Base-by-base conservation (phyloP, 2,329 filamentous ascomycete genomes). In the Ophiognomonia clavigignenti-juglandacearum region DNA sequence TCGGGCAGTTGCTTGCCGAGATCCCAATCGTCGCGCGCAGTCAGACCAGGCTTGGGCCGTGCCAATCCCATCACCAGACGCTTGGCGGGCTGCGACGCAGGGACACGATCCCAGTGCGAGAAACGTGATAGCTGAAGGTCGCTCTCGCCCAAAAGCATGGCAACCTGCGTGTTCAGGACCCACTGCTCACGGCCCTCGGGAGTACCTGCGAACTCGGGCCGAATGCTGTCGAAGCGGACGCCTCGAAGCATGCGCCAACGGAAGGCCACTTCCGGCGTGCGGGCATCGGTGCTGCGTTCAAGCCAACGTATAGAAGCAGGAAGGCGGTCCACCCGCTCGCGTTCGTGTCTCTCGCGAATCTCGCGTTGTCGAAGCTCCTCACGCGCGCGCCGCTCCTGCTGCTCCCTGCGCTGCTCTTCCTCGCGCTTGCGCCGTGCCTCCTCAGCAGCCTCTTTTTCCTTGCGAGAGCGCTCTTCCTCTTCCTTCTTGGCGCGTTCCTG, bases 151-250 rank as follows among this genome's bases (percentile, higher is more conserved):
- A 85, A 66, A 8, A 85, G 70, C 13, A 85, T 64, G 8, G 82
- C 81, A 41, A 77, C 80, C 47, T 84, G 77, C 3, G 76, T 79
- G 56, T 84, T 85, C 41, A 85, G 71, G 46, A 85, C 63, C 81
- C 82, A 85, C 54, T 81, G 79, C 55, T 84, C 81, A 41, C 80
- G 73, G n/a, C 79, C 80, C 39, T 73, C 74, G 2, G 71, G 55
- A 10, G 73, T 76, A 7, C 74, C 74, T 6, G 73, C 77, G 13
- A 73, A 66, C 24, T 71, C 70, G 4, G 73, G 71, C 13, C 71
- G 71, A 47, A 85, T 81, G 4, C 79, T 83, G 60, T 85, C 81
- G 57, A 79, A 83, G 19, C 82, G 76, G 39, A 82, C 77, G 14
- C 81, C 81, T 54, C 78, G 73, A 52, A 83, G 75, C 39, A 64